Percentiles rank a stretch among this genome's conserved stretches.
phyloP scores from a whole-genome alignment of 768 basidiomycete genomes.

The Rhodosporidiobolus sp. region DNA sequence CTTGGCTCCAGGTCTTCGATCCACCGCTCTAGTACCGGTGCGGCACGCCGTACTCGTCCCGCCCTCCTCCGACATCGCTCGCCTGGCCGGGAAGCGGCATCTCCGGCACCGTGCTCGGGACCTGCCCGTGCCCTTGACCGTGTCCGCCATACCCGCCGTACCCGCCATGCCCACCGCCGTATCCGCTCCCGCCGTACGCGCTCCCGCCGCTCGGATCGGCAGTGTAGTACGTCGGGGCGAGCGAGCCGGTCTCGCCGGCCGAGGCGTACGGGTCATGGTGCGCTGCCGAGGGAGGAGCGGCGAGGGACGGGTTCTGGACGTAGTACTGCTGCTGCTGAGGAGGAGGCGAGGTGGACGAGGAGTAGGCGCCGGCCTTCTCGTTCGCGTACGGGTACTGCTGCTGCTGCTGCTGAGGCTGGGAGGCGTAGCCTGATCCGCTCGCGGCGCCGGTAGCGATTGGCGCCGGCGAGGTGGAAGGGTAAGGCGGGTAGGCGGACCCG shows the following conservation, averaged over 20 bases:
- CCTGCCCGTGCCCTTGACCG: no score
- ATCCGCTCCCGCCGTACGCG: no score
- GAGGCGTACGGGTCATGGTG: not conserved
- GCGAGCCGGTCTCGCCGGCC: not conserved
- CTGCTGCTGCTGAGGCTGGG: not conserved
- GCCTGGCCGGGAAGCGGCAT: no score
- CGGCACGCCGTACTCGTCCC: no score
- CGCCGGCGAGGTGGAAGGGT: conserved; percentile 4
- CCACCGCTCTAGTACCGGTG: no score
- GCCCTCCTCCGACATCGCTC: no score
- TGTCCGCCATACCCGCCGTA: no score
- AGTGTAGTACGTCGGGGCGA: conserved; percentile 32
- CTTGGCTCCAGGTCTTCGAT: no score
- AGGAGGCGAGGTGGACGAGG: not conserved
- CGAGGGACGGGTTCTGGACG: conserved; percentile 21
- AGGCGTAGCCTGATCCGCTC: not conserved
- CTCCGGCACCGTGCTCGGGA: no score
- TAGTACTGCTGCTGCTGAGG: conserved; percentile 15
- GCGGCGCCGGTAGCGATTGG: no score
- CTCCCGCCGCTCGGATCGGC: not conserved
- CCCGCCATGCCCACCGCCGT: no score
- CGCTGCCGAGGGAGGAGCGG: not conserved
- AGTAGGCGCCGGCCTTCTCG: not conserved
- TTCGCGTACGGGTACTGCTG: not conserved
- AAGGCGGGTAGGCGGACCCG: conserved; percentile 20